These are phyloP conservation scores for Strigomonas galati DNA, from an alignment of 208 protist species.

Conservation along the genomic window DNA sequence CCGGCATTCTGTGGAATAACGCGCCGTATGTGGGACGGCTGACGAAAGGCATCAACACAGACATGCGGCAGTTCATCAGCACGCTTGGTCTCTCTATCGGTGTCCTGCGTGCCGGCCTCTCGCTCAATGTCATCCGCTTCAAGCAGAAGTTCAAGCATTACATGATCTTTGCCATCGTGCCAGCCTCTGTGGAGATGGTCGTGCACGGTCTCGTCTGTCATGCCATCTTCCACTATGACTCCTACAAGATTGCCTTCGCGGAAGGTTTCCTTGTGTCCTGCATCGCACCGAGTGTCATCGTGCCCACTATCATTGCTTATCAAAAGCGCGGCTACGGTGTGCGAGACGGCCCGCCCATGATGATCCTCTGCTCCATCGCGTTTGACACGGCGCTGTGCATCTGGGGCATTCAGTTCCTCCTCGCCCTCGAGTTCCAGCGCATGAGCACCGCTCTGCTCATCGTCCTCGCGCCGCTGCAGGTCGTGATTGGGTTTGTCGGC, in stretches of 20 bases:
- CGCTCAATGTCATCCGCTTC: conserved; percentile 47
- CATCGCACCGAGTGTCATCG: conserved; percentile 44
- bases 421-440: conserved; percentile 45
- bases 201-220: conserved; percentile 46
- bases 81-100: conserved; percentile 47
- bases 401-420: conserved; percentile 43
- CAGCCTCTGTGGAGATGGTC: conserved; percentile 39
- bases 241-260: conserved; percentile 40
- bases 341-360: conserved; percentile 46
- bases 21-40: conserved; percentile 38
- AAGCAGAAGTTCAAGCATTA: conserved; percentile 50
- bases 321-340: conserved; percentile 46
- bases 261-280: conserved; percentile 48
- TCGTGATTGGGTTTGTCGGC: conserved; percentile 40
- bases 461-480: conserved; percentile 42
- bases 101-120: conserved; percentile 49
- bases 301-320: conserved; percentile 44
- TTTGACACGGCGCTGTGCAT: conserved; percentile 43
- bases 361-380: conserved; percentile 50
- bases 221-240: conserved; percentile 37
- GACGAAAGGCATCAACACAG: conserved; percentile 38
- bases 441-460: conserved; percentile 32
- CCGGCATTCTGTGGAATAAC: conserved; percentile 56
- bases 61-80: conserved; percentile 31
- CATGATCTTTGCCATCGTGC: conserved; percentile 36